A percentile compares a stretch with the other conserved stretches of the same genome.
Conservation (phyloP, 2,329 filamentous ascomycete genomes). For the Aspergillus sp. region DNA sequence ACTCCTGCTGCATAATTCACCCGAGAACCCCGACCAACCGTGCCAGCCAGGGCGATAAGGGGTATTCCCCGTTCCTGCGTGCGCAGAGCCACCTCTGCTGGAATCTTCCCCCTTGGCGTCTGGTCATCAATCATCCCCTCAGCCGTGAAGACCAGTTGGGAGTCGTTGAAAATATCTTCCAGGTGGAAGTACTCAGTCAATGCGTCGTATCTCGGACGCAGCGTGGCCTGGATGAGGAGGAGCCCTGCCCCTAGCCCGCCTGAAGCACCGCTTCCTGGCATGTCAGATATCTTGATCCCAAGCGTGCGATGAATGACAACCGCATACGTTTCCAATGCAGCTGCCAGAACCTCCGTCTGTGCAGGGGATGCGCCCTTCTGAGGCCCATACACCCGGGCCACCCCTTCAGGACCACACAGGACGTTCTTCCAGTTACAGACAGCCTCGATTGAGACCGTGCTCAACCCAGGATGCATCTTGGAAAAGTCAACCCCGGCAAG, state of each 20-base stretch:
- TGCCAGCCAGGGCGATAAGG: slow-evolving; percentile 48
- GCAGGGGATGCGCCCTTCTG: slow-evolving; percentile 51
- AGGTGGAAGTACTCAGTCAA: slow-evolving; percentile 54
- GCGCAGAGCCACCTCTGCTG: slow-evolving; percentile 51
- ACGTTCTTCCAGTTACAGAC: slow-evolving; percentile 55
- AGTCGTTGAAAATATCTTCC: slow-evolving; percentile 47
- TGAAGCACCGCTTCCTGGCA: slow-evolving; percentile 52
- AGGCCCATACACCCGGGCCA: slow-evolving; percentile 52
- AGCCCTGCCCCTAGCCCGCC: slow-evolving; percentile 55
- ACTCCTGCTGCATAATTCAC: slow-evolving; percentile 37
- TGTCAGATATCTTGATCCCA: slow-evolving; percentile 35
- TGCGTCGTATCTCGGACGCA: slow-evolving; percentile 51
- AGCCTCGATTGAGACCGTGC: slow-evolving; percentile 46
- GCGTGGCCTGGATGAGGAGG: slow-evolving; percentile 47
- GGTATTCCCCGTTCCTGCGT: slow-evolving; percentile 48
- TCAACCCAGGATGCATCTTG: slow-evolving; percentile 39
- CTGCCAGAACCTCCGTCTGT: slow-evolving; percentile 45
- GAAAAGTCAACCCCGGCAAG: slow-evolving; percentile 44
- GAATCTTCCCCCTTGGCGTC: slow-evolving; percentile 54
- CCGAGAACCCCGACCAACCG: slow-evolving; percentile 38
- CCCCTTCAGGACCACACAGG: slow-evolving; percentile 50
- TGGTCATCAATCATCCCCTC: slow-evolving; percentile 56
- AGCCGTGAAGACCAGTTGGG: slow-evolving; percentile 54
- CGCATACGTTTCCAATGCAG: slow-evolving; percentile 47
- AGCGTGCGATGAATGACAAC: slow-evolving; percentile 34